Evolutionary conservation across 495 filamentous ascomycete genomes (phyloP).

Genomic region (Penicillium roqueforti): DNA sequence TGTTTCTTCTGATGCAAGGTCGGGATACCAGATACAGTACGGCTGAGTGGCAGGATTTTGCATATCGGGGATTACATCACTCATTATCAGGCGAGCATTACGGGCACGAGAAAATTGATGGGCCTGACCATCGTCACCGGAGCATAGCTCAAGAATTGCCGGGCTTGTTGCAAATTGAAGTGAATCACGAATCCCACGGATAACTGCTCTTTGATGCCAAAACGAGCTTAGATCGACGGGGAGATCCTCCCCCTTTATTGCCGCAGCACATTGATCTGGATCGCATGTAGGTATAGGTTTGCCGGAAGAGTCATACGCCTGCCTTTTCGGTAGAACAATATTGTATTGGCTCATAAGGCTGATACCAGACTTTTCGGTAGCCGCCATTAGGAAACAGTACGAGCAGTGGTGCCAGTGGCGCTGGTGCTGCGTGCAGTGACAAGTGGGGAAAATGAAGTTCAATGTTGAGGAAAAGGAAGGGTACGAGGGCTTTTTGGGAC

Average conservation of each 20-base stretch:
- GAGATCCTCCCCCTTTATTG: slow-evolving; percentile 15
- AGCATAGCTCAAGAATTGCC: slow-evolving; percentile 17
- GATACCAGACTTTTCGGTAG: no score
- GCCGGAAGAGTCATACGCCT: no score
- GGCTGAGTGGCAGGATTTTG: slow-evolving; percentile 25
- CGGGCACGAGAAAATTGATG: slow-evolving; percentile 17
- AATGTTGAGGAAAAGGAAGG: no score
- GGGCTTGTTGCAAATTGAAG: slow-evolving; percentile 19
- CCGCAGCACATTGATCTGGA: slow-evolving; percentile 13
- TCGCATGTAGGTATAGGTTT: no score
- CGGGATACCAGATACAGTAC: slow-evolving; percentile 45
- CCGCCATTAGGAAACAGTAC: no score
- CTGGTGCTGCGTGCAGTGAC: no score
- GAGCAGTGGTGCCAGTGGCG: no score
- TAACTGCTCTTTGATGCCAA: slow-evolving; percentile 16
- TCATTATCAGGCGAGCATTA: slow-evolving; percentile 41
- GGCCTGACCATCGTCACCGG: slow-evolving; percentile 12
- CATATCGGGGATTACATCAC: slow-evolving; percentile 33
- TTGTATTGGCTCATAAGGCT: no score
- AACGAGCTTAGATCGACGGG: slow-evolving; percentile 12
- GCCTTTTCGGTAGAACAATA: no score
- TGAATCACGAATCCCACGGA: slow-evolving; percentile 16
- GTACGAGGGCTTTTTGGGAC: no score
- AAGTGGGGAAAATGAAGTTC: no score
- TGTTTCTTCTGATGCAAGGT: slow-evolving; percentile 33